These are phyloP conservation scores for Ephemerocybe angulata DNA, from an alignment of 768 basidiomycete species.

Conservation along the genomic window DNA sequence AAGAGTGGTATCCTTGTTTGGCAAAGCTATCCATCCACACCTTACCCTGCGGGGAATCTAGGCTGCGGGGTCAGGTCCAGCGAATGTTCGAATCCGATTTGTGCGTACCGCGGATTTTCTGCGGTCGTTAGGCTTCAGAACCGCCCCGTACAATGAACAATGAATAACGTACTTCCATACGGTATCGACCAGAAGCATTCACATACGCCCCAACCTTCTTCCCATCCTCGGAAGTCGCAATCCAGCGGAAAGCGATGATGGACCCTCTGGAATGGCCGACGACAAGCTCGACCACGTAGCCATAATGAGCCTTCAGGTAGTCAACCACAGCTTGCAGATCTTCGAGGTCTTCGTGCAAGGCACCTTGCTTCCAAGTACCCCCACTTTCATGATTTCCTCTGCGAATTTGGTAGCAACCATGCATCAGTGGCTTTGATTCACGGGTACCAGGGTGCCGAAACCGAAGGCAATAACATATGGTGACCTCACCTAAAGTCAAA, in stretches of 20 bases:
- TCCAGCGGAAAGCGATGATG: constrained; percentile 64
- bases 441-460: not conserved
- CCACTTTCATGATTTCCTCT: constrained; percentile 79
- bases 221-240: constrained; percentile 60
- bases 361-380: constrained; percentile 61
- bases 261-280: constrained; percentile 80
- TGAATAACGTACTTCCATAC: constrained; percentile 61
- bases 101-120: constrained; percentile 43
- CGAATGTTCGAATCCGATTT: not conserved
- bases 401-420: constrained; percentile 3
- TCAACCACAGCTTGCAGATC: constrained; percentile 66
- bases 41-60: constrained; percentile 22
- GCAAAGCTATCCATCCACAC: constrained; percentile 50
- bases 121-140: constrained; percentile 9
- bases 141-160: not conserved
- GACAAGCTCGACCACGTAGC: constrained; percentile 66
- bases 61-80: not conserved
- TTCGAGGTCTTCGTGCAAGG: constrained; percentile 54
- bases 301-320: constrained; percentile 53
- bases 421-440: not conserved
- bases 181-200: constrained; percentile 73
- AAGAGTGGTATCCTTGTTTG: constrained; percentile 57
- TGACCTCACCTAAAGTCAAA: constrained; percentile 77
- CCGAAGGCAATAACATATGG: not conserved
- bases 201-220: constrained; percentile 56